Base-by-base conservation (phyloP, 164 flowering plant genomes). In the Liriodendron chinense region DNA sequence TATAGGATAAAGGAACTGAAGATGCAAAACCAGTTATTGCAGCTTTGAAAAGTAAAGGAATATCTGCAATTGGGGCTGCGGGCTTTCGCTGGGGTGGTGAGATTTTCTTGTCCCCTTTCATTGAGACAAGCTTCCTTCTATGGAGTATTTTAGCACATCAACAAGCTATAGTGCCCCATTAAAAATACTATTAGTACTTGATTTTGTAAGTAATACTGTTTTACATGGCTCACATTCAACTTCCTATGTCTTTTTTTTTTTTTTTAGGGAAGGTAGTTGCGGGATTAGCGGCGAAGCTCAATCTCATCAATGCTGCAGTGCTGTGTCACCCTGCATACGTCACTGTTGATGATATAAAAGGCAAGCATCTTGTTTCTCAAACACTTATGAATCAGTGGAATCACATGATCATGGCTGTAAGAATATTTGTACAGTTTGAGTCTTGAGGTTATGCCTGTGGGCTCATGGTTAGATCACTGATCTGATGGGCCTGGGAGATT, bases 71-170 rank as follows among this genome's bases (percentile, higher is more conserved):
- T 75, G 95, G 93, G 49, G 90, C 87, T 78, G 92, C 85, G 28
- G 93, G 95, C 57, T 83, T 87, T 69, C 89, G 95, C 79, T 91
- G 91, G 95, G 95, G 95, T 61, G 95, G 93, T 89, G 66, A 82
- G 89, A 69, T 26, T 8, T 72, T 68, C 26, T 10, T 23, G n/a
- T 12, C 22, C 0, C 9, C 9, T 63, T 9, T 20, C 14, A n/a
- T 21, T 72, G 12, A 4, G 43, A 34, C 43, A 34, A 4, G 0
- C 16, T 48, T 71, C 7, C 59, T 49, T 49, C 53, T 53, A 16
- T 20, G 4, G 48, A 64, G 8, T 24, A 34, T 26, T n/a, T 56
- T 25, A 16, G 34, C 12, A 13, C 59, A 53, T 53, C 12, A 16
- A 2, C 12, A 9, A 53, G 13, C 59, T 10, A 16, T 16, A 16